phyloP scores from a whole-genome alignment of 108 stramenopile genomes.

The Cyclotella baltica region DNA sequence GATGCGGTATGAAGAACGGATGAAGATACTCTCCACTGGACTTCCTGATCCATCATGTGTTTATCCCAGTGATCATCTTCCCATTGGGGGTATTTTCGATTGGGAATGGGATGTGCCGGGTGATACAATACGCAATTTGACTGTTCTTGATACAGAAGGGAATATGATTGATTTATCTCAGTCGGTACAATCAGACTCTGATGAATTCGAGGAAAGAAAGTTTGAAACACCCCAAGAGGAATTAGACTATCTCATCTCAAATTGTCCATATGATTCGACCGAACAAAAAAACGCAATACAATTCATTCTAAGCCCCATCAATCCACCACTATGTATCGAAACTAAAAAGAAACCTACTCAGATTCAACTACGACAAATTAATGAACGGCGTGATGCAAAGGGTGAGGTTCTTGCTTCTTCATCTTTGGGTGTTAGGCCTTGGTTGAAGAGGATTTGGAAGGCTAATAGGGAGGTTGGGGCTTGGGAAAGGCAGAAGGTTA shows the following conservation, averaged over 20 bases:
- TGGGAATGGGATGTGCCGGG: conserved; percentile 37
- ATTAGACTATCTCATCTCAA: conserved; percentile 42
- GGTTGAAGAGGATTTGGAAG: conserved; percentile 57
- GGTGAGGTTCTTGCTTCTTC: conserved; percentile 27
- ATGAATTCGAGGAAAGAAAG: conserved; percentile 14
- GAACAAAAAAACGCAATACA: conserved; percentile 37
- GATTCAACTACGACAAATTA: conserved; percentile 49
- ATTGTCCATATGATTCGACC: conserved; percentile 55
- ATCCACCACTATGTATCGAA: conserved; percentile 31
- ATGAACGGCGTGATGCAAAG: conserved; percentile 43
- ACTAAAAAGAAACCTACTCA: conserved; percentile 34
- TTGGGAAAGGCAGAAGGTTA: conserved; percentile 28
- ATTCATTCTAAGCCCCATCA: conserved; percentile 40
- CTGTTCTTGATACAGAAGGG: conserved; percentile 36
- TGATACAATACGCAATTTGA: conserved; percentile 11
- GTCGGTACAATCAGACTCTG: too few species aligned
- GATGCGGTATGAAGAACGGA: conserved; percentile 28
- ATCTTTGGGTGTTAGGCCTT: conserved; percentile 35
- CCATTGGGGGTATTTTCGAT: conserved; percentile 55
- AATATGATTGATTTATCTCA: conserved; percentile 17
- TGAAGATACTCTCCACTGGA: conserved; percentile 43
- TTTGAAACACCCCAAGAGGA: conserved; percentile 48
- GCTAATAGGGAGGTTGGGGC: conserved; percentile 40
- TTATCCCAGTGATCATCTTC: conserved; percentile 58
- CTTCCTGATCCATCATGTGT: conserved; percentile 41